phyloP scores from a whole-genome alignment of 805 yeast species.

The Cyberlindnera petersonii region DNA sequence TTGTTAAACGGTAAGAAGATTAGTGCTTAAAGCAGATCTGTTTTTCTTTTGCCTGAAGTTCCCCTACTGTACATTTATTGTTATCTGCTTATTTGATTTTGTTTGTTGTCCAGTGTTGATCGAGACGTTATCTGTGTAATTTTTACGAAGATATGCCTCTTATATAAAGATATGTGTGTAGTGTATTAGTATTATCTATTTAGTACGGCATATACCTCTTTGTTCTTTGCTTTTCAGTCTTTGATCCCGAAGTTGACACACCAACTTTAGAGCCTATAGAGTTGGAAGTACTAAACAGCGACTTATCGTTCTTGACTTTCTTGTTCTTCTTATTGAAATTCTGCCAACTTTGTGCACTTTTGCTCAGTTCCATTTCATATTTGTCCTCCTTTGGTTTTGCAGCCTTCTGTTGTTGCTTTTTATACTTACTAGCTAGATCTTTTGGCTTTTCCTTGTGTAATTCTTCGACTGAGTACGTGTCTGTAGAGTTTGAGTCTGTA shows the following conservation, averaged over 20 bases:
- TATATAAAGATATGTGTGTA: background rate
- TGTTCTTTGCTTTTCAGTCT: constrained; percentile 9
- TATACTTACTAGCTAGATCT: constrained; percentile 10
- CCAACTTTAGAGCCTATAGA: constrained; percentile 19
- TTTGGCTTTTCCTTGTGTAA: constrained; percentile 14
- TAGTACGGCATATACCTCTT: constrained; percentile 21
- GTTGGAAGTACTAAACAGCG: constrained; percentile 14
- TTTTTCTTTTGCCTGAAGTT: background rate
- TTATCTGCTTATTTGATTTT: background rate
- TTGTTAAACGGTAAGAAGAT: constrained; percentile 73
- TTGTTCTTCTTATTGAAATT: constrained; percentile 19
- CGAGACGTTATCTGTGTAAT: background rate
- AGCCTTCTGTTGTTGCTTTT: constrained; percentile 11
- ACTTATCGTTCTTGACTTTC: constrained; percentile 3
- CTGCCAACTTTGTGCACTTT: constrained; percentile 21
- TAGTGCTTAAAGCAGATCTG: constrained; percentile 24
- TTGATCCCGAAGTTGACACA: constrained; percentile 13
- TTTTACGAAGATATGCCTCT: background rate
- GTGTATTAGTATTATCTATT: background rate
- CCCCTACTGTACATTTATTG: background rate
- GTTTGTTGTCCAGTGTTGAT: background rate
- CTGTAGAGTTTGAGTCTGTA: constrained; percentile 9
- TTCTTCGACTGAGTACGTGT: constrained; percentile 12
- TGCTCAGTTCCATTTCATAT: constrained; percentile 13
- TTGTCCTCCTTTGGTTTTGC: constrained; percentile 6